Percentiles rank a stretch among this genome's conserved stretches.
Conservation (phyloP, 768 basidiomycete species). For the Suillus decipiens region DNA sequence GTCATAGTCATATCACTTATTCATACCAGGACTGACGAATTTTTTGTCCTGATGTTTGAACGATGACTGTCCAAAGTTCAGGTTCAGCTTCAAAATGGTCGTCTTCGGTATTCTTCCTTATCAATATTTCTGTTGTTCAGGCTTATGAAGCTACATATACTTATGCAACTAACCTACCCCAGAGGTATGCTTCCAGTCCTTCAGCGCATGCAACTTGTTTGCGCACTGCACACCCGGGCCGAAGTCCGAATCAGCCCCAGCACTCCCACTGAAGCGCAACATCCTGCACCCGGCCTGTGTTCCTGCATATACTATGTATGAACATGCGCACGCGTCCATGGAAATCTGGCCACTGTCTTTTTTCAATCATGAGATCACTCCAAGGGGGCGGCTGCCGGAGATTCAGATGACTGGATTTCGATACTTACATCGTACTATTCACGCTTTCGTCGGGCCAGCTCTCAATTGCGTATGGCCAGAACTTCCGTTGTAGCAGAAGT, state of each 20-base stretch:
- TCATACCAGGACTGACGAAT: neutral
- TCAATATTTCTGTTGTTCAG: neutral
- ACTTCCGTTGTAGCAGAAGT: neutral
- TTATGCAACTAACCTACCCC: neutral
- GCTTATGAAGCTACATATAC: neutral
- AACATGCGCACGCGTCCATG: neutral
- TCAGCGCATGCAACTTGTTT: neutral
- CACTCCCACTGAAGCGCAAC: neutral
- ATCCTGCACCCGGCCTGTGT: neutral
- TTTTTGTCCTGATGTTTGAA: too few relatives aligned
- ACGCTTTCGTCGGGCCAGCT: neutral
- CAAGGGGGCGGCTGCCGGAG: neutral
- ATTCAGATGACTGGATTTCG: neutral
- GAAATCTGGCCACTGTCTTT: neutral
- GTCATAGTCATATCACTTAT: too few relatives aligned
- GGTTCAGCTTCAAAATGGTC: neutral
- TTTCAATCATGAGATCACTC: neutral
- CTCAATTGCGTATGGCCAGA: neutral
- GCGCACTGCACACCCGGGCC: neutral
- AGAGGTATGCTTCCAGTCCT: neutral
- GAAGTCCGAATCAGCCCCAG: neutral
- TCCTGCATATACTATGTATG: neutral
- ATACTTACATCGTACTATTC: neutral
- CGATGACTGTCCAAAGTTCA: neutral
- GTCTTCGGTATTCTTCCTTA: neutral